A percentile compares a stretch with the other conserved stretches of the same genome.
Evolutionary conservation across 352 stramenopile species (phyloP).

Genomic region (Pythium volutum): DNA sequence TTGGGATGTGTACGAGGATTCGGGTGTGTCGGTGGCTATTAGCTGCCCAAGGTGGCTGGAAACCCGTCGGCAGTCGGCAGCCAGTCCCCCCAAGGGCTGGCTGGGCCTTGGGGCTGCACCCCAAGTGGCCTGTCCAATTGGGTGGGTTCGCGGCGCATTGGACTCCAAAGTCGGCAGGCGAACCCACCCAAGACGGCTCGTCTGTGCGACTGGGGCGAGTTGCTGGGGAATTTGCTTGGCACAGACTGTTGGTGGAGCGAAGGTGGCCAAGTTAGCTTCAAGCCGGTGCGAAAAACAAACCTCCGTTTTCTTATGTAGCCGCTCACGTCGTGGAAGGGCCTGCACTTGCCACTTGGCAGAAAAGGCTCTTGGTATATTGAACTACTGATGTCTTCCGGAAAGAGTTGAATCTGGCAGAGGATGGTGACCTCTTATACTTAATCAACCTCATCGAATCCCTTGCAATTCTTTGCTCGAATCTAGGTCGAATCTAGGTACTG

Average conservation of each 20-base stretch:
- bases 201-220: conserved; percentile 7
- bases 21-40: conserved; percentile 1
- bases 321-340: conserved; percentile 8
- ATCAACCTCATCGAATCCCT: conserved; percentile 15
- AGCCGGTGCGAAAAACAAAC: conserved; percentile 6
- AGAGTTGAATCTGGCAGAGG: conserved; percentile 10
- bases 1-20: conserved; percentile 15
- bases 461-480: conserved; percentile 22
- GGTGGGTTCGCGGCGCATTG: too few relatives aligned
- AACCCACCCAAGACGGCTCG: conserved; percentile 2
- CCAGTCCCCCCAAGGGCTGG: conserved; percentile 5
- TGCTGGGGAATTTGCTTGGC: conserved; percentile 14
- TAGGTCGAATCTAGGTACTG: conserved; percentile 3
- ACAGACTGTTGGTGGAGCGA: conserved; percentile 26
- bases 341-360: not conserved
- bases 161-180: too few relatives aligned
- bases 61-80: not conserved
- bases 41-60: not conserved
- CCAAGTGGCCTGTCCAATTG: too few relatives aligned
- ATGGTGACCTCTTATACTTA: conserved; percentile 3
- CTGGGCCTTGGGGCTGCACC: too few relatives aligned
- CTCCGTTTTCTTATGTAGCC: conserved; percentile 15
- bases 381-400: too few relatives aligned
- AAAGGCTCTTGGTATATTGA: too few relatives aligned
- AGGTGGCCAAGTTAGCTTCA: conserved; percentile 7